Evolutionary conservation across 495 filamentous ascomycete genomes (phyloP).

Genomic region (Penicillium maclennaniae): DNA sequence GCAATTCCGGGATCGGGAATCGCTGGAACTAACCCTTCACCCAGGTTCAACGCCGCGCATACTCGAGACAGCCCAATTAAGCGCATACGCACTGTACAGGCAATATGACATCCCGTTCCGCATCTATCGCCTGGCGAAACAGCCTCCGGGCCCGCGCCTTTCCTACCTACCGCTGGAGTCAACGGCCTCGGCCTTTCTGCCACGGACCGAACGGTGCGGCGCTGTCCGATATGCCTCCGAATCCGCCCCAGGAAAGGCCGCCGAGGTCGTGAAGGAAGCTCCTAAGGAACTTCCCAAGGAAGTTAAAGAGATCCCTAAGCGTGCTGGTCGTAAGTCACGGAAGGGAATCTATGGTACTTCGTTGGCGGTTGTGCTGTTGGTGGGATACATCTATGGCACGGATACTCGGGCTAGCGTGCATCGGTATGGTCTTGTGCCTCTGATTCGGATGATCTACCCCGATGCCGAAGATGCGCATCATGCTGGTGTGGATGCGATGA

Average conservation of each 20-base stretch:
- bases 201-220: constrained; percentile 12
- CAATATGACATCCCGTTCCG: constrained; percentile 26
- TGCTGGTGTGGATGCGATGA: constrained; percentile 61
- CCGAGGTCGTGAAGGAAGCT: constrained; percentile 21
- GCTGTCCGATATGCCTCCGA: constrained; percentile 33
- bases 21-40: constrained; percentile 10
- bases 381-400: constrained; percentile 74
- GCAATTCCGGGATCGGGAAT: background rate
- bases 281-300: constrained; percentile 33
- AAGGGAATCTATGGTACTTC: constrained; percentile 54
- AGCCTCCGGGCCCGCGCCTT: constrained; percentile 30
- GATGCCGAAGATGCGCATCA: constrained; percentile 94
- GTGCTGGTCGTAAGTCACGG: constrained; percentile 30
- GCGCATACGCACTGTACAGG: background rate
- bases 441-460: constrained; percentile 64
- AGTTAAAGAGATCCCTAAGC: constrained; percentile 29
- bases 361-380: constrained; percentile 45
- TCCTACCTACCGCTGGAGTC: constrained; percentile 20
- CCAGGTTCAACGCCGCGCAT: constrained; percentile 18
- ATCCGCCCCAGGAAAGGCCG: constrained; percentile 15
- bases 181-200: constrained; percentile 19
- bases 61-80: constrained; percentile 20
- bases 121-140: constrained; percentile 28
- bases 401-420: constrained; percentile 88
- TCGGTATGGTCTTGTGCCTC: constrained; percentile 70